Evolutionary conservation across 176 grass and related monocot species (phyloP).

Genomic region (Carex kokanica): DNA sequence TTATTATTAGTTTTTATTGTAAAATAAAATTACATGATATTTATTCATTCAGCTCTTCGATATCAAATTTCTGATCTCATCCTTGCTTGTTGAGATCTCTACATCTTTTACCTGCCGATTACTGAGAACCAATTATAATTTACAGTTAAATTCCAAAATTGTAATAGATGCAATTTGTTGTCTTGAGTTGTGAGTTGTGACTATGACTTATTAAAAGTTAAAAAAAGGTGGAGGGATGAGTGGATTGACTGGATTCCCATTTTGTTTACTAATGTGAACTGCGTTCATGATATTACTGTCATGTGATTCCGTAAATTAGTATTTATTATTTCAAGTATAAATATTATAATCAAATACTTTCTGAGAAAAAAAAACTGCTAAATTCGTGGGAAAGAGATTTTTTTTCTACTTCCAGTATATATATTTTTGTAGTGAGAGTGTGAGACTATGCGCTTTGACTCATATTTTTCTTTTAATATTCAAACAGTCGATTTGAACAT

Average conservation of each 20-base stretch:
- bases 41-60: too few species aligned
- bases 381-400: too few species aligned
- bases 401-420: neutral
- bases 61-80: too few species aligned
- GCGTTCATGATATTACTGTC: neutral
- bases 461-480: too few species aligned
- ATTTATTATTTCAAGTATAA: neutral
- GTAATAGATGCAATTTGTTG: neutral
- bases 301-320: neutral
- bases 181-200: neutral
- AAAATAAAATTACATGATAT: too few species aligned
- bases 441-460: too few species aligned
- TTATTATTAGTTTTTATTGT: too few species aligned
- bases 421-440: neutral
- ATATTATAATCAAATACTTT: neutral
- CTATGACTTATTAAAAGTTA: neutral
- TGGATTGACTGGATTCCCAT: conserved; percentile 6
- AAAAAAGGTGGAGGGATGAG: too few species aligned
- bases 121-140: neutral
- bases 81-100: neutral
- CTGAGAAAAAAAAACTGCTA: too few species aligned
- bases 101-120: neutral
- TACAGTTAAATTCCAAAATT: neutral
- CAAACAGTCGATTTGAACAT: too few species aligned
- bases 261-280: conserved; percentile 3